Evolutionary conservation across 2,329 filamentous ascomycete species (phyloP), one percentile per base, ranked within the genome.

Genomic region (Penicillium sp.): DNA sequence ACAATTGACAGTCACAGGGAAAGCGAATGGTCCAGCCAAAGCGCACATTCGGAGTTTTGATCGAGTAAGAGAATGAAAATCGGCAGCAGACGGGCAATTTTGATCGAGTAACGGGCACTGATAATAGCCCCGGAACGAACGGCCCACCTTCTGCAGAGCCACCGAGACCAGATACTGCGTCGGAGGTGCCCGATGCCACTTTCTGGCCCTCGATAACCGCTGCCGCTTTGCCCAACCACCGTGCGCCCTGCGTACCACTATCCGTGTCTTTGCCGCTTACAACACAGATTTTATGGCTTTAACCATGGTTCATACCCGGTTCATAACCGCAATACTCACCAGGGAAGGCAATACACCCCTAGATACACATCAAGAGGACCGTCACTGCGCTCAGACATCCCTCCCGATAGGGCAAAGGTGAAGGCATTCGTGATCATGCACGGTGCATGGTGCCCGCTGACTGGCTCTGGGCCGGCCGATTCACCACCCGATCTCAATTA

Each of bases 111-210:
- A 67, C 23, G 29, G 46, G 16, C 31, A 51, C 42, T 53, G 53
- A 61, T 57, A 53, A 63, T 49, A 39, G 28, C 43, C 41, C 43
- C 47, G 45, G 42, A 45, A 44, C 26, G 42, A 24, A 47, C 39
- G 47, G 42, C 31, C 51, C 45, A 44, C 48, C 47, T 31, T 31
- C 28, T 24, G 23, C 33, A 12, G 45, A 38, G 29, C 31, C 23
- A 41, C 21, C 38, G 28, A 28, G 18, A 42, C 46, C 28, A 29
- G 28, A 28, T 24, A 36, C 45, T 45, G 28, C 58, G 53, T 65
- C 65, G 65, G 65, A 68, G 65, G 58, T 63, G 58, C 57, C 65
- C 65, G 65, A 67, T 57, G 48, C 36, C 21, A 21, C 28, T 10
- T 7, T 29, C 28, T 29, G 28, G 5, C 26, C 12, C 33, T 34